Conservation (phyloP, 306 rosid genomes). For the Aeschynomene evenia region DNA sequence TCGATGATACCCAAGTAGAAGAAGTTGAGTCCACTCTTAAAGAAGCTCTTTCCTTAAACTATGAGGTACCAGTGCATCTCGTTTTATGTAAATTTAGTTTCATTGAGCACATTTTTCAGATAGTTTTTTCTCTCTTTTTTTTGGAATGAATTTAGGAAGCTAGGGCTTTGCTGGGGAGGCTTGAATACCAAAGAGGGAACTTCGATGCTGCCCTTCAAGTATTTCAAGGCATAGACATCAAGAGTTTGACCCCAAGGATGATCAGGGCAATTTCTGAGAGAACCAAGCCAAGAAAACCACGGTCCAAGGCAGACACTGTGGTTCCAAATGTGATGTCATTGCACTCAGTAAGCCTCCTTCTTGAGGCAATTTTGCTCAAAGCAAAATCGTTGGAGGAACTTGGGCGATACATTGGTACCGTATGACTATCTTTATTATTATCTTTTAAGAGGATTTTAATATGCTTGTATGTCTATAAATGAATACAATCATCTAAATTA, state of each 20-base stretch:
- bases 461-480: not conserved
- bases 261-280: constrained; percentile 62
- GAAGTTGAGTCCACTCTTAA: constrained; percentile 84
- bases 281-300: constrained; percentile 51
- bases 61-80: constrained; percentile 53
- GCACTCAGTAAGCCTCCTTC: constrained; percentile 84
- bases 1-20: constrained; percentile 76
- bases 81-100: not conserved
- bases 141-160: constrained; percentile 62
- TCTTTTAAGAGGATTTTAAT: not conserved
- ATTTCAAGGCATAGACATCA: constrained; percentile 87
- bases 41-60: constrained; percentile 84
- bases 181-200: constrained; percentile 83
- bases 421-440: constrained; percentile 18
- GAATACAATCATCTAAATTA: not conserved
- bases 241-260: constrained; percentile 64
- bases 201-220: constrained; percentile 83
- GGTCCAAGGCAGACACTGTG: constrained; percentile 49
- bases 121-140: too few relatives aligned
- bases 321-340: constrained; percentile 56
- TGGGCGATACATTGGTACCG: constrained; percentile 49
- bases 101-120: not conserved
- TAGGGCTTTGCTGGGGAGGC: constrained; percentile 88
- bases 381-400: constrained; percentile 72
- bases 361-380: constrained; percentile 81